Evolutionary conservation across 2,329 filamentous ascomycete species (phyloP).

Genomic region (Penicillium expansum): DNA sequence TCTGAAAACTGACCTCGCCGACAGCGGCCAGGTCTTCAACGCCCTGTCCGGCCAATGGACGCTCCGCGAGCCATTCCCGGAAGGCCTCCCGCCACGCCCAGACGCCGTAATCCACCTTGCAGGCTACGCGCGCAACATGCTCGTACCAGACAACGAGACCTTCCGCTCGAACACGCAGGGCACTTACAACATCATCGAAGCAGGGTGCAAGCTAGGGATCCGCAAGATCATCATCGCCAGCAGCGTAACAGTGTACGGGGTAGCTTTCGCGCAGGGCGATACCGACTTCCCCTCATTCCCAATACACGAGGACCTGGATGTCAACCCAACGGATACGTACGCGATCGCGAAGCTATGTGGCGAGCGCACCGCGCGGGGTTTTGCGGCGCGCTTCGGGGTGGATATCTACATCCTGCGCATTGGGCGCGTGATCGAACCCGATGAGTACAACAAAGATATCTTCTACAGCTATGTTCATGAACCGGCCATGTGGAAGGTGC

Average conservation of each 20-base stretch:
- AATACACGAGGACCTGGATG: constrained; percentile 58
- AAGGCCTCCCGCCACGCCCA: constrained; percentile 44
- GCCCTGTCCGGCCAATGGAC: constrained; percentile 57
- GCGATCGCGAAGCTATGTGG: constrained; percentile 60
- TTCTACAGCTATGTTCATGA: constrained; percentile 54
- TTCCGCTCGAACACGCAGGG: constrained; percentile 57
- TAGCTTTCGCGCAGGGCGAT: constrained; percentile 60
- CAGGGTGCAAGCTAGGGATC: constrained; percentile 60
- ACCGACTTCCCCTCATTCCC: constrained; percentile 58
- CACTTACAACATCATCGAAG: constrained; percentile 63
- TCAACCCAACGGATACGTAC: constrained; percentile 62
- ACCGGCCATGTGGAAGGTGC: constrained; percentile 53
- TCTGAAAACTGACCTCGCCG: constrained; percentile 56
- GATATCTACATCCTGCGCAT: constrained; percentile 63
- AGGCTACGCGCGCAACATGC: constrained; percentile 58
- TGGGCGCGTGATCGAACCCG: constrained; percentile 61
- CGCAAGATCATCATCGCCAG: constrained; percentile 61
- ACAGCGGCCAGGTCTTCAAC: constrained; percentile 57
- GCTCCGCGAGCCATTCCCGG: constrained; percentile 42
- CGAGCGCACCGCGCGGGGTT: constrained; percentile 57
- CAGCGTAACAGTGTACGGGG: constrained; percentile 61
- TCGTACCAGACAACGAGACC: constrained; percentile 60
- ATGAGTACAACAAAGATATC: constrained; percentile 54
- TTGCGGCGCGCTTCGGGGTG: constrained; percentile 53
- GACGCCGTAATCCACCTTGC: constrained; percentile 63